Base-by-base conservation (phyloP, 176 grass and related monocot species). In the Bonia amplexicaulis region DNA sequence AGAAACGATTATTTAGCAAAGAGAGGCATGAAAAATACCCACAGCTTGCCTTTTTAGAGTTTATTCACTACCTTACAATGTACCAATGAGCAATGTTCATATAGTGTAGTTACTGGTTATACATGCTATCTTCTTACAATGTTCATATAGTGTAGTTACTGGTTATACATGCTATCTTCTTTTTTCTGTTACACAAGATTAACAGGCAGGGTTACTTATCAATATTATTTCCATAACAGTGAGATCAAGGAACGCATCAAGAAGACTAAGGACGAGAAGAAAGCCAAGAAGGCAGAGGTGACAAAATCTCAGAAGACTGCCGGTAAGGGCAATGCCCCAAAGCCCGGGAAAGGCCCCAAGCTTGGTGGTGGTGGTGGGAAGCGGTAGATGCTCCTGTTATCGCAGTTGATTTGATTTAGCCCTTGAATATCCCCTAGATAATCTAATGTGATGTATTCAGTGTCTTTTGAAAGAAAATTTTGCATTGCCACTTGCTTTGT, bases 361-460 rank as follows among this genome's bases (percentile, higher is more conserved):
- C 64, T 90, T 4, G 85, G 91, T 33, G 91, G 91, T 12, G 91
- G 91, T 12, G 91, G 91, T 1, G 91, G 91, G 26, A 93, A 90
- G 63, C 91, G 88, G 22, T 93, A 78, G 77, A 62, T 29, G 13
- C 22, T 79, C 26, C 0, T 54, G 19, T 31, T 58, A 2, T 19
- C 8, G 41, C 6, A 33, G 31, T 26, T 44, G 37, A 14, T 42
- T 41, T 85, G 27, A 78, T 85, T 20, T 19, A 66, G 35, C 10
- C 25, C n/a, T 25, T 46, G 33, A 46, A 46, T 45, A 2, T 11
- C 7, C 35, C 13, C 9, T 74, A 46, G 57, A 58, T 41, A 22
- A 53, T 55, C 19, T 23, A 80, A 80, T 80, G 42, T 68, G 53
- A 53, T 68, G 29, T 54, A 69, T 35, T 47, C 49, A 55, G 72